Percentiles rank a stretch among this genome's conserved stretches.
Evolutionary conservation across 306 rosid genomes (phyloP).

Genomic region (Sophora flavescens): DNA sequence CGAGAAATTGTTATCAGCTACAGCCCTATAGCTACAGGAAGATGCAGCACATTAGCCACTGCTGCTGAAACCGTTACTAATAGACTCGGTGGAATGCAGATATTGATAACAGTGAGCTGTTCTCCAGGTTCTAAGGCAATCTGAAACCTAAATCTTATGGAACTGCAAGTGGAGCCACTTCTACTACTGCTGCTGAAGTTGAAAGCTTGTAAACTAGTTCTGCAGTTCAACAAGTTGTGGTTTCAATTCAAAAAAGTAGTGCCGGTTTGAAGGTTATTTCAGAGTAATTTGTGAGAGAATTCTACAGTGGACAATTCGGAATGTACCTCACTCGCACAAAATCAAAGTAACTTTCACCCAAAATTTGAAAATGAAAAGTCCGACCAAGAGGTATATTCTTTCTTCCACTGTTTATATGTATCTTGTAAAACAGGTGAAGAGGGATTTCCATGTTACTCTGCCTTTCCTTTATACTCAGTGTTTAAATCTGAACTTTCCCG

Average conservation of each 20-base stretch:
- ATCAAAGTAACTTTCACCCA: slow-evolving; percentile 91
- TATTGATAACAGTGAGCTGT: slow-evolving; percentile 43
- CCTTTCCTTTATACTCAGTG: slow-evolving; percentile 16
- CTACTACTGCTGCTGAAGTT: slow-evolving; percentile 53
- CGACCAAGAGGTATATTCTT: slow-evolving; percentile 78
- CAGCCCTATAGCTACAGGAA: no score
- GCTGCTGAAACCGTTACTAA: slow-evolving; percentile 54
- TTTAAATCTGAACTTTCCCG: neutral
- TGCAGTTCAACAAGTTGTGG: slow-evolving; percentile 39
- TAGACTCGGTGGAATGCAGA: slow-evolving; percentile 53
- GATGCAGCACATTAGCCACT: slow-evolving; percentile 41
- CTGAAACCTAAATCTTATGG: slow-evolving; percentile 69
- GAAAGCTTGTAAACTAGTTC: slow-evolving; percentile 42
- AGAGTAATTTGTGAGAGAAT: slow-evolving; percentile 60
- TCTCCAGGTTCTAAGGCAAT: slow-evolving; percentile 49
- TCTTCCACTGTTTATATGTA: neutral
- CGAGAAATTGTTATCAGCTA: slow-evolving; percentile 41
- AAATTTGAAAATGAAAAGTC: slow-evolving; percentile 98
- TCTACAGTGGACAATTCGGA: slow-evolving; percentile 82
- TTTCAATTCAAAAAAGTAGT: slow-evolving; percentile 45
- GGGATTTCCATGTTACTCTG: slow-evolving; percentile 11
- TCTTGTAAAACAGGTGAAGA: neutral
- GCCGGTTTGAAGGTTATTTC: slow-evolving; percentile 57
- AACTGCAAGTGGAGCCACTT: slow-evolving; percentile 57
- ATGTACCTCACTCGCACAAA: slow-evolving; percentile 63